Base-by-base conservation (phyloP, 1,139 yeast species). In the Blastobotrys ciferrii region DNA sequence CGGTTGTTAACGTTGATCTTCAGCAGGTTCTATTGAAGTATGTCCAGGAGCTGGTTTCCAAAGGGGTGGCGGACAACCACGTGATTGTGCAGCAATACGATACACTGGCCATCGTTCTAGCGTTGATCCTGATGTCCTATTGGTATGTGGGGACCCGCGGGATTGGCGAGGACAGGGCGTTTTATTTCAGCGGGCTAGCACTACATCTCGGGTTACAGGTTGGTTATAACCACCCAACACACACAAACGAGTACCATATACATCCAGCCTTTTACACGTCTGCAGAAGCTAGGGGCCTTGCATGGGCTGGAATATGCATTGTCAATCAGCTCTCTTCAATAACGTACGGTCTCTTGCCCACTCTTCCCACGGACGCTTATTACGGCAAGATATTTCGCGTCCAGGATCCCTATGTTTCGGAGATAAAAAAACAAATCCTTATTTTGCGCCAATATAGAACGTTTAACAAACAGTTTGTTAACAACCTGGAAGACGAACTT, bases 81-180 rank as follows among this genome's bases (percentile, higher is more conserved):
- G 14, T 36, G 9, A n/a, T 43, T 19, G 17, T 19, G 14, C 40
- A 36, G 20, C 46, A 20, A 15, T 33, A 33, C 17, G 46, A 43
- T 6, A 20, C 32, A 3, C 15, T 43, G 32, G 7, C 32, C 17
- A n/a, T 17, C 4, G 17, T 33, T 3, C 15, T 33, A 9, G n/a
- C 32, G 12, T 32, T 43, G 13, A 32, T 43, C 12, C 6, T 43
- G 3, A 33, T 35, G 40, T 33, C 41, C 28, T 39, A 32, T 28
- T 47, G 46, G 42, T 43, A 43, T 32, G 31, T 37, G 5, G 49
- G 49, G 4, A 42, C 43, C 4, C 19, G 37, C 4, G 32, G 46
- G 2, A 17, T 47, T 15, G 43, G 43, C 38, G 49, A 47, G 25
- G 49, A 47, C 19, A 15, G 41, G 13, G 30, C 40, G 12, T 47